Evolutionary conservation across 2,329 filamentous ascomycete species (phyloP).

Genomic region (Colletotrichum cuscutae): DNA sequence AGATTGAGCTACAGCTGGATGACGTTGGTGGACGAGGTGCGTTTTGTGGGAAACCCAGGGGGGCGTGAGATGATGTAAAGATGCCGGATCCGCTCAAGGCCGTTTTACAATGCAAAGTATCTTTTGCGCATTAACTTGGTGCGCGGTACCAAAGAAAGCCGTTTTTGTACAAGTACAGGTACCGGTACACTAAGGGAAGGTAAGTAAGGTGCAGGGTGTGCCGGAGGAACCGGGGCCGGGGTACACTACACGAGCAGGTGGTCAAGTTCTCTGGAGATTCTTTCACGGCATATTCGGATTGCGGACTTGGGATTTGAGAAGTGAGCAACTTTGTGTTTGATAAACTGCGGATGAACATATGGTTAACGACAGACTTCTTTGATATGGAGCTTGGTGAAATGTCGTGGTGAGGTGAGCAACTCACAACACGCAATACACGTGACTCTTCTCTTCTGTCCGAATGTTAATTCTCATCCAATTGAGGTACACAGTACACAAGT

Average conservation of each 20-base stretch:
- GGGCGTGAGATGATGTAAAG: slow-evolving; percentile 30
- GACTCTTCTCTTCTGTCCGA: neutral
- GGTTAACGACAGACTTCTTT: neutral
- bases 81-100: neutral
- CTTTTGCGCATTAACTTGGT: neutral
- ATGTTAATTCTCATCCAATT: neutral
- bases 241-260: neutral
- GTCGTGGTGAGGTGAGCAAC: neutral
- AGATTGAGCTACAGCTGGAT: slow-evolving; percentile 12
- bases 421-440: neutral
- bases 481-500: neutral
- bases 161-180: neutral
- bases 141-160: neutral
- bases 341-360: neutral
- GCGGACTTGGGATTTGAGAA: neutral
- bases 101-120: neutral
- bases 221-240: slow-evolving; percentile 14
- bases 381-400: neutral
- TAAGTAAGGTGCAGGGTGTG: neutral
- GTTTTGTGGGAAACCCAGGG: neutral
- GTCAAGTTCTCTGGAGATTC: neutral
- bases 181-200: neutral
- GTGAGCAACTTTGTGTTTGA: too few species aligned
- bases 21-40: slow-evolving; percentile 26
- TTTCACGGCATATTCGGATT: neutral